A percentile compares a stretch with the other conserved stretches of the same genome.
Evolutionary conservation across 106 monocot species (phyloP).

Genomic region (Dendrobium huoshanense): DNA sequence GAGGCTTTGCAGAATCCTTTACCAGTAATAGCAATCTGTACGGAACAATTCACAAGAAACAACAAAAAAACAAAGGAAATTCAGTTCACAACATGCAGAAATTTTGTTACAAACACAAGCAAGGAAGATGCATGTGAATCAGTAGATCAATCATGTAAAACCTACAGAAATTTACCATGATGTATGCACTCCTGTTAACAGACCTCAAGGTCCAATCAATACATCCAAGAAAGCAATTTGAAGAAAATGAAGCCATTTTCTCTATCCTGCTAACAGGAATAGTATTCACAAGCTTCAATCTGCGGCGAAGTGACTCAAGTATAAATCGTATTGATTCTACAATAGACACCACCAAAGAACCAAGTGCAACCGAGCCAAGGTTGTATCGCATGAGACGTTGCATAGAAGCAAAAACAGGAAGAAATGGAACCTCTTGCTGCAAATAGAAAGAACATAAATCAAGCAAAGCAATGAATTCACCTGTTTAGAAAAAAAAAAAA

Average conservation of each 20-base stretch:
- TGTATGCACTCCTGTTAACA: constrained; percentile 55
- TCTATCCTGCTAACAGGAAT: constrained; percentile 29
- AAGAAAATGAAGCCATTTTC: constrained; percentile 50
- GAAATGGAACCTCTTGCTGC: constrained; percentile 88
- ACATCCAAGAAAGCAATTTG: constrained; percentile 41
- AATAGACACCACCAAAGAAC: constrained; percentile 71
- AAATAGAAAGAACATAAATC: not conserved
- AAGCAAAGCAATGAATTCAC: not conserved
- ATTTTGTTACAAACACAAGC: not conserved
- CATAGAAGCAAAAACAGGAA: constrained; percentile 86
- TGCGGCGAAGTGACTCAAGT: constrained; percentile 67
- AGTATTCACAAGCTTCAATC: constrained; percentile 40
- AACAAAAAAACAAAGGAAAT: not conserved
- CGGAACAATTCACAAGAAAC: not conserved
- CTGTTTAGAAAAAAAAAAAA: not conserved
- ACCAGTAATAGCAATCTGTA: constrained; percentile 97
- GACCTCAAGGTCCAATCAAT: constrained; percentile 53
- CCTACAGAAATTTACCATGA: constrained; percentile 37
- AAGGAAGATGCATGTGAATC: not conserved
- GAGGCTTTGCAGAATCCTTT: constrained; percentile 95
- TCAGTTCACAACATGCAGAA: not conserved
- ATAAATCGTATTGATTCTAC: constrained; percentile 82
- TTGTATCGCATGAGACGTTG: constrained; percentile 75
- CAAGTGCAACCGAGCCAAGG: constrained; percentile 92
- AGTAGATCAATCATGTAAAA: not conserved